Percentiles rank a stretch among this genome's conserved stretches.
Evolutionary conservation across 163 green algal genomes (phyloP).

Genomic region (Prototheca wickerhamii): DNA sequence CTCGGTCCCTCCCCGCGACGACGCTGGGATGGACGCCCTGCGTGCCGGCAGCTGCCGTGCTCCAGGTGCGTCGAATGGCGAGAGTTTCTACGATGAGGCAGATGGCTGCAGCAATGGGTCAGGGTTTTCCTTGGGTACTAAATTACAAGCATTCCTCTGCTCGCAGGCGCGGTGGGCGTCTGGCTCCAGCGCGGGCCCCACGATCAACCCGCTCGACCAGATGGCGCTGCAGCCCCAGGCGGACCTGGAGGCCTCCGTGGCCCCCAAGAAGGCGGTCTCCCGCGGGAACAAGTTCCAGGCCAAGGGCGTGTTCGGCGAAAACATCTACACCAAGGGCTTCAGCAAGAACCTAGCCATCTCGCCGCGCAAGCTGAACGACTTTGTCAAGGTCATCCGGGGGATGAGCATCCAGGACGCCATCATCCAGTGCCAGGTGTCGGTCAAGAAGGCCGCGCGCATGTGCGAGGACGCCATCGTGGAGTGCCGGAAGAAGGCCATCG

Average conservation of each 20-base stretch:
- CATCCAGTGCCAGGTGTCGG: slow-evolving; percentile 28
- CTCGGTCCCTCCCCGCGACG: no score
- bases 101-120: no score
- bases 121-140: no score
- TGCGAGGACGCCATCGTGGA: slow-evolving; percentile 27
- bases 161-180: no score
- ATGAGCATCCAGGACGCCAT: slow-evolving; percentile 16
- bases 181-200: no score
- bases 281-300: slow-evolving; percentile 2
- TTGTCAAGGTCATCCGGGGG: slow-evolving; percentile 24
- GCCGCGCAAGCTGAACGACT: slow-evolving; percentile 34
- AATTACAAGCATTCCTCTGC: no score
- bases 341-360: slow-evolving; percentile 13
- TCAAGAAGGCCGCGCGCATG: slow-evolving; percentile 29
- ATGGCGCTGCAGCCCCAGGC: background rate
- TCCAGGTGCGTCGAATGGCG: no score
- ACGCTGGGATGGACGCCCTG: no score
- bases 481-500: slow-evolving; percentile 30
- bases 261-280: background rate
- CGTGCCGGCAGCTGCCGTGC: no score
- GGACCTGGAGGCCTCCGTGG: background rate
- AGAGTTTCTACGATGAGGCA: no score
- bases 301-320: slow-evolving; percentile 1
- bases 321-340: background rate
- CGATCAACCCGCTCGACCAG: background rate